Evolutionary conservation across 805 yeast species (phyloP).

Genomic region (Metschnikowia lachancei): DNA sequence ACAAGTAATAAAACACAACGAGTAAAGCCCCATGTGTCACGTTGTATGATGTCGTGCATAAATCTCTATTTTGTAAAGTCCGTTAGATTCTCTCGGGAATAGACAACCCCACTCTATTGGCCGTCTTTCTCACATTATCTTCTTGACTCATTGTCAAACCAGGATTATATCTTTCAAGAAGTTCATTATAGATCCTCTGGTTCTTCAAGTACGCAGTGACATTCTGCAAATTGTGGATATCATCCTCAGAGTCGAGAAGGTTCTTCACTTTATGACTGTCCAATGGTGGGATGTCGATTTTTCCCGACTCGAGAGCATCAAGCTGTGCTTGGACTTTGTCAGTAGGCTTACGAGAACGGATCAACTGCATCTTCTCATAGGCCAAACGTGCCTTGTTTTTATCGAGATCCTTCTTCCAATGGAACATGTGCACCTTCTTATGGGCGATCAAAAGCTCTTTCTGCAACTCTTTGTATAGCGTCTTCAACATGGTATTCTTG

Average conservation of each 20-base stretch:
- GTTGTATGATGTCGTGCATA: too few species aligned
- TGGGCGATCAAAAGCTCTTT: slow-evolving; percentile 42
- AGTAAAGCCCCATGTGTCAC: too few species aligned
- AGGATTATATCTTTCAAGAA: slow-evolving; percentile 83
- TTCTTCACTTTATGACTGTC: slow-evolving; percentile 2
- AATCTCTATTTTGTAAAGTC: too few species aligned
- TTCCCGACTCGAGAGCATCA: slow-evolving; percentile 21
- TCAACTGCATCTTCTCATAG: slow-evolving; percentile 47
- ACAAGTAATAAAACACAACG: too few species aligned
- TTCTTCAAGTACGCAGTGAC: slow-evolving; percentile 59
- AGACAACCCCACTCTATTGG: slow-evolving; percentile 81
- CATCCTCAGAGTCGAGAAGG: slow-evolving; percentile 12
- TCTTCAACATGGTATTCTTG: slow-evolving; percentile 12
- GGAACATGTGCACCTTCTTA: slow-evolving; percentile 35
- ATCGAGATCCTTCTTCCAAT: slow-evolving; percentile 39
- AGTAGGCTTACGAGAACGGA: slow-evolving; percentile 35
- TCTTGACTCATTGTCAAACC: slow-evolving; percentile 73
- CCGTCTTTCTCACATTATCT: slow-evolving; percentile 77
- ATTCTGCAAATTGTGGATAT: slow-evolving; percentile 48
- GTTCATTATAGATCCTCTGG: slow-evolving; percentile 74
- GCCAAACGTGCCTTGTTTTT: slow-evolving; percentile 46
- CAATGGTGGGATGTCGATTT: slow-evolving; percentile 15
- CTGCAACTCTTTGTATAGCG: slow-evolving; percentile 27
- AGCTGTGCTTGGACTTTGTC: slow-evolving; percentile 34
- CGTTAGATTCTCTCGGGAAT: slow-evolving; percentile 29